Base-by-base conservation (phyloP, 164 flowering plant genomes). In the Aristolochia californica region DNA sequence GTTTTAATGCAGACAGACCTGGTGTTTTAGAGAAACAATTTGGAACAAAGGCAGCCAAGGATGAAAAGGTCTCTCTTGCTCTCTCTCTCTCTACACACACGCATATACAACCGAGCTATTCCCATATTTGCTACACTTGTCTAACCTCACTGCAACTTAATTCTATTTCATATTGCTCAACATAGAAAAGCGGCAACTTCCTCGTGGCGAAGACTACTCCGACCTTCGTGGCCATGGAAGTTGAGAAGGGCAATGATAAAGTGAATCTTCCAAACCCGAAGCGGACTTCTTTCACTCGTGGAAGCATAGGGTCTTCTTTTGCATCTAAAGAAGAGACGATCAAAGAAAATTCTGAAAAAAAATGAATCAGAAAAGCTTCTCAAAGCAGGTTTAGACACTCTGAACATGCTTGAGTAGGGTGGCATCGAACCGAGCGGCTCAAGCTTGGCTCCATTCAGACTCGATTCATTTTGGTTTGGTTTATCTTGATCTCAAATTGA, bases 1-100 rank as follows among this genome's bases (percentile, higher is more conserved):
- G 58, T 61, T 53, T 55, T 26, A 26, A 22, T 62, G 65, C 65
- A 62, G 65, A 59, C 44, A 47, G 55, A 50, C 45, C 16, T 45
- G 56, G 4, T 20, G 24, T 11, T 56, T 43, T 22, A 15, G n/a
- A 56, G 48, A 56, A 62, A 58, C 47, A 48, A 50, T 45, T 30
- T 47, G 55, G 30, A 23, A 48, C 40, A 38, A 43, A 48, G 27
- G 20, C 7, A 10, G 26, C 25, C 43, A 63, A 23, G 60, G 56
- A 56, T 16, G 30, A 22, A 38, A 54, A 63, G 66, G 61, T 62
- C 55, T 62, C 59, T 55, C 59, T 47, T 45, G 28, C 45, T 55
- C 52, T 53, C 45, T 54, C 53, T 45, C 51, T 25, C 43, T 47
- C 53, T 48, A 23, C 38, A 18, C 22, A n/a, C n/a, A n/a, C n/a